Conservation (phyloP, 1,284 basidiomycete species). For the Ganoderma boninense region DNA sequence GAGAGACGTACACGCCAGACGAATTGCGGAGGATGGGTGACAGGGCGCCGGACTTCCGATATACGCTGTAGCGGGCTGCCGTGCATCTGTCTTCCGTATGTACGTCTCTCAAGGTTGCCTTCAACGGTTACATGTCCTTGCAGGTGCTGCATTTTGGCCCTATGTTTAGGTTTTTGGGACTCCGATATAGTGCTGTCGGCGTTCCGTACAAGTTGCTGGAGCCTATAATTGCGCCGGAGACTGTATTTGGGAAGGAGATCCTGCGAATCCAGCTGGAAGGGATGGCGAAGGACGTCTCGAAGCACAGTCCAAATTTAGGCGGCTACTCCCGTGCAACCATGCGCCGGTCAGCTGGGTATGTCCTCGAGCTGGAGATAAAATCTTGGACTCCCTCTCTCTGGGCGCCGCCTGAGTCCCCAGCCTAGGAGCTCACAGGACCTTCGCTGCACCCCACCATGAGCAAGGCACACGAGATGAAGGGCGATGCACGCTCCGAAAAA, state of each 20-base stretch:
- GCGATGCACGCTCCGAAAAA: not conserved
- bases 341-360: not conserved
- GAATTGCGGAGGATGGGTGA: constrained; percentile 65
- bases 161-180: not conserved
- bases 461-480: not conserved
- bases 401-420: not conserved
- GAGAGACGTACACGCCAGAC: constrained; percentile 32
- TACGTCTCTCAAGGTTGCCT: not conserved
- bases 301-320: not conserved
- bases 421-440: not conserved
- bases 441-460: not conserved
- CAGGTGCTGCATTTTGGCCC: not conserved
- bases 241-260: not conserved
- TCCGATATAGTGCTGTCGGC: not conserved
- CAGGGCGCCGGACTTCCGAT: constrained; percentile 70
- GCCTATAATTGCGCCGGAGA: not conserved
- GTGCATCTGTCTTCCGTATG: not conserved
- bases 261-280: not conserved
- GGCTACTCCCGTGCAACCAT: not conserved
- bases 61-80: constrained; percentile 54
- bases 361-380: not conserved
- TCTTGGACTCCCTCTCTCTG: not conserved
- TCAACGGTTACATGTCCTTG: not conserved
- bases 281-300: not conserved
- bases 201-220: not conserved